These are phyloP conservation scores for Balakata baccata DNA, from an alignment of 345 rosid genomes.

Conservation along the genomic window DNA sequence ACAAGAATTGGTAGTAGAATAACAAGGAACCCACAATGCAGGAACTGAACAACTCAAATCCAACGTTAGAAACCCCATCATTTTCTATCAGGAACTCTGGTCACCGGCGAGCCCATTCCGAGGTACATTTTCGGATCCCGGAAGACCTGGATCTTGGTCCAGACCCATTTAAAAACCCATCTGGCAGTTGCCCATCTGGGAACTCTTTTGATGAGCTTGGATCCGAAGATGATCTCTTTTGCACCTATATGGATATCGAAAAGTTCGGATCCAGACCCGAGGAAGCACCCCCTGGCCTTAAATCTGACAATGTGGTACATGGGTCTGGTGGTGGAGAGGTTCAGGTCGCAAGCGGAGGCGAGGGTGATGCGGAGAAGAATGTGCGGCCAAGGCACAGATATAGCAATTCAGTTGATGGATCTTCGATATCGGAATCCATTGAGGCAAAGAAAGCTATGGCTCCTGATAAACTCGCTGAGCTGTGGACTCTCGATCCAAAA, in stretches of 20 bases:
- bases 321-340: background rate
- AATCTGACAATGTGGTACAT: slow-evolving; percentile 34
- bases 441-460: slow-evolving; percentile 97
- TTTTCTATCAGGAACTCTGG: slow-evolving; percentile 24
- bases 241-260: slow-evolving; percentile 25
- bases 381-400: slow-evolving; percentile 65
- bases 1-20: background rate
- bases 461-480: slow-evolving; percentile 82
- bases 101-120: slow-evolving; percentile 30
- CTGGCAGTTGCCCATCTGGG: slow-evolving; percentile 14
- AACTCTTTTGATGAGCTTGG: slow-evolving; percentile 21
- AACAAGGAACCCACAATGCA: slow-evolving; percentile 29
- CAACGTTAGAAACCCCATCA: slow-evolving; percentile 12
- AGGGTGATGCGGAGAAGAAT: slow-evolving; percentile 8
- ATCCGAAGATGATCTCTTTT: slow-evolving; percentile 31
- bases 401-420: slow-evolving; percentile 81
- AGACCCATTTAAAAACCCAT: slow-evolving; percentile 9
- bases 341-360: background rate
- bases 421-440: slow-evolving; percentile 45
- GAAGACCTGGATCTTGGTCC: slow-evolving; percentile 26
- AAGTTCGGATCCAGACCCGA: slow-evolving; percentile 49
- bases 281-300: slow-evolving; percentile 17
- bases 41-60: slow-evolving; percentile 21
- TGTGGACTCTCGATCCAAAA: slow-evolving; percentile 81
- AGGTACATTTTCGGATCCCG: slow-evolving; percentile 24